phyloP scores from a whole-genome alignment of 1,139 yeast species.

The Candida pseudoviswanathii region DNA sequence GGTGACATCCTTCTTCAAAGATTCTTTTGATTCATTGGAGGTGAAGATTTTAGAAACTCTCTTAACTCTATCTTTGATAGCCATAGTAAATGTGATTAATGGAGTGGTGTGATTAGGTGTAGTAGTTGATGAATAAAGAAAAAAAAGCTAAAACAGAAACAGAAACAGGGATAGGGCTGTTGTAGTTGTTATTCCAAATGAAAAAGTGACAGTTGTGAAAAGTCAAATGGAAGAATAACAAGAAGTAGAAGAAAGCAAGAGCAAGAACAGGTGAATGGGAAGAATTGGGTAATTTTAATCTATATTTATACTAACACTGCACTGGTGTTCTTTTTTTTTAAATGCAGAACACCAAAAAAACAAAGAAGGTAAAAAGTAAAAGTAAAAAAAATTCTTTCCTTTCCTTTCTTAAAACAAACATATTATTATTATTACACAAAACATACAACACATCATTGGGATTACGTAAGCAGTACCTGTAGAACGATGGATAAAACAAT shows the following conservation, averaged over 20 bases:
- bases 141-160: too few relatives aligned
- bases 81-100: slow-evolving; percentile 26
- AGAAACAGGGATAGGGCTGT: neutral
- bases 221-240: neutral
- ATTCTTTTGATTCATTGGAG: slow-evolving; percentile 22
- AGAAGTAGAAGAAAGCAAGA: slow-evolving; percentile 3
- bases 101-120: neutral
- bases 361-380: too few relatives aligned
- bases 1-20: slow-evolving; percentile 13
- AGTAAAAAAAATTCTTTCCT: too few relatives aligned
- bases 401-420: too few relatives aligned
- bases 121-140: too few relatives aligned
- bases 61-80: slow-evolving; percentile 48
- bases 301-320: slow-evolving; percentile 3
- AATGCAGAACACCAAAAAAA: too few relatives aligned
- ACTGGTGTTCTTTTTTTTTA: too few relatives aligned
- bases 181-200: neutral
- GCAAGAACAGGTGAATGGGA: neutral
- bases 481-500: too few relatives aligned
- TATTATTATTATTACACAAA: too few relatives aligned
- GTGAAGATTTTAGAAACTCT: slow-evolving; percentile 48
- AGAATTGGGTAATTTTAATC: slow-evolving; percentile 4
- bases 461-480: too few relatives aligned
- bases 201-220: too few relatives aligned
- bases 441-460: too few relatives aligned